Evolutionary conservation across 1,139 yeast species (phyloP).

Genomic region (Debaryomyces singareniensis): DNA sequence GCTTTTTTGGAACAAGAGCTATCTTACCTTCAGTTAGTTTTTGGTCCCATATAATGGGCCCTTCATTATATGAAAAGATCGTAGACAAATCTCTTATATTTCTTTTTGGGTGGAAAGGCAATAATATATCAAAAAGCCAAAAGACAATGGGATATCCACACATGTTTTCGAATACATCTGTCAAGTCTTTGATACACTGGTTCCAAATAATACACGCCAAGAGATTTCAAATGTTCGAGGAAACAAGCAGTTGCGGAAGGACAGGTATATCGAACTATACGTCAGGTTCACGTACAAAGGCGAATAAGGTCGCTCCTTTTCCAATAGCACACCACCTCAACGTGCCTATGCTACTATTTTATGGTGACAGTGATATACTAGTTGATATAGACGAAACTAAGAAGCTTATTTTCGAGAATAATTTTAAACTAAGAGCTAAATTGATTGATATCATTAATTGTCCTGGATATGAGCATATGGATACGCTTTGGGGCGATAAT

Average conservation of each 20-base stretch:
- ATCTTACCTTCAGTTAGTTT: slow-evolving; percentile 40
- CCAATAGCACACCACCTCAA: slow-evolving; percentile 39
- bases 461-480: slow-evolving; percentile 30
- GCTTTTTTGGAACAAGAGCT: slow-evolving; percentile 37
- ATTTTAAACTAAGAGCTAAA: slow-evolving; percentile 18
- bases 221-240: slow-evolving; percentile 45
- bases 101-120: slow-evolving; percentile 38
- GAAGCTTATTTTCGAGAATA: slow-evolving; percentile 18
- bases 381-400: slow-evolving; percentile 33
- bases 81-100: slow-evolving; percentile 31
- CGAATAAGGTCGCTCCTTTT: slow-evolving; percentile 52
- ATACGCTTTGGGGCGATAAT: slow-evolving; percentile 26
- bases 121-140: slow-evolving; percentile 27
- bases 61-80: slow-evolving; percentile 24
- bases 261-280: slow-evolving; percentile 18
- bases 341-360: slow-evolving; percentile 36
- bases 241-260: slow-evolving; percentile 24
- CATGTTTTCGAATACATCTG: slow-evolving; percentile 42
- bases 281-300: slow-evolving; percentile 16
- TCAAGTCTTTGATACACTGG: slow-evolving; percentile 43
- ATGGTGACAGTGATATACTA: slow-evolving; percentile 35
- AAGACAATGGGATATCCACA: slow-evolving; percentile 40
- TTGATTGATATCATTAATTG: slow-evolving; percentile 19
- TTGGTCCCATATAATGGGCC: slow-evolving; percentile 37
- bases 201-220: slow-evolving; percentile 37